phyloP scores from a whole-genome alignment of 228 moss, liverwort and hornwort genomes.

The Sphagnum magellanicum region DNA sequence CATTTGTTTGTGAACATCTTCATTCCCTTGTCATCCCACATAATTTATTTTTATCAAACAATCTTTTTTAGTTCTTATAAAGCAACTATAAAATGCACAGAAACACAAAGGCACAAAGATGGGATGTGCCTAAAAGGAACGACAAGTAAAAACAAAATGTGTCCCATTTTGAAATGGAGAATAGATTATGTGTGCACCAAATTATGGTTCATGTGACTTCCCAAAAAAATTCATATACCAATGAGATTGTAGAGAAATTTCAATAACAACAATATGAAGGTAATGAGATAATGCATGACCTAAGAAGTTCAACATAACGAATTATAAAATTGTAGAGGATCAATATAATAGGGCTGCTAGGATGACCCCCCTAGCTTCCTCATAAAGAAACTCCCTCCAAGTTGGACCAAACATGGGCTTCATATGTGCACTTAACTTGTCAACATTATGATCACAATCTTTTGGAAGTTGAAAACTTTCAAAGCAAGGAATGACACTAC shows the following conservation, averaged over 20 bases:
- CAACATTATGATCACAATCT: slow-evolving; percentile 56
- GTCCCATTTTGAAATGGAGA: too few species aligned
- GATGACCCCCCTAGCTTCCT: slow-evolving; percentile 22
- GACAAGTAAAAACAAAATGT: too few species aligned
- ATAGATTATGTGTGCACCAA: too few species aligned
- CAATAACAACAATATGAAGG: too few species aligned
- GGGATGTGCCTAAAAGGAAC: too few species aligned
- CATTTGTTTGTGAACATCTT: slow-evolving; percentile 44
- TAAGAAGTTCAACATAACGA: slow-evolving; percentile 73
- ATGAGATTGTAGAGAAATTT: neutral
- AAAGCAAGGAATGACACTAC: too few species aligned
- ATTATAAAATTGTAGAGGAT: slow-evolving; percentile 76
- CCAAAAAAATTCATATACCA: too few species aligned
- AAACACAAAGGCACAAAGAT: too few species aligned
- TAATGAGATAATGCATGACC: slow-evolving; percentile 22
- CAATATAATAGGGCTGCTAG: slow-evolving; percentile 57
- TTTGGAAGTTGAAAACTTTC: slow-evolving; percentile 23
- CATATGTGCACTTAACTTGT: slow-evolving; percentile 47
- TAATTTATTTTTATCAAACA: neutral
- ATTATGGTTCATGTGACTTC: too few species aligned
- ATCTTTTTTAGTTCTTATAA: too few species aligned
- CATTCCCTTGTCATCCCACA: slow-evolving; percentile 42
- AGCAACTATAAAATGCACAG: too few species aligned
- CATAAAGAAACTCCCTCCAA: slow-evolving; percentile 67
- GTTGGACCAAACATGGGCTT: slow-evolving; percentile 48